A percentile compares a stretch with the other conserved stretches of the same genome.
These are phyloP conservation scores for Scopulariopsis brevicaulis DNA, from an alignment of 2,329 filamentous ascomycete species.

Conservation along the genomic window DNA sequence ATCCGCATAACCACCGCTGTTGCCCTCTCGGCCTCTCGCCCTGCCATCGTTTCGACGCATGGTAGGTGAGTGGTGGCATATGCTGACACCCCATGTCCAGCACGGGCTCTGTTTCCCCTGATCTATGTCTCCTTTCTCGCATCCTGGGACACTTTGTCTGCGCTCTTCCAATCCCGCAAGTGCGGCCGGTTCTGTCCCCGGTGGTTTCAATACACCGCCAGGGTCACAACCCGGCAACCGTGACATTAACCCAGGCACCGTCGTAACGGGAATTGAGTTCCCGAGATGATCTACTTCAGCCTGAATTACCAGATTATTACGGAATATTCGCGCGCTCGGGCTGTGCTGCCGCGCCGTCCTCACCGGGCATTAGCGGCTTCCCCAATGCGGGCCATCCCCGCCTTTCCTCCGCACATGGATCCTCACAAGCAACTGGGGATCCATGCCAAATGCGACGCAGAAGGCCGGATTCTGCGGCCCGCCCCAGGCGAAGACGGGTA, in stretches of 20 bases:
- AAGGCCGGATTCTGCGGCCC: neutral
- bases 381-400: neutral
- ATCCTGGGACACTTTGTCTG: neutral
- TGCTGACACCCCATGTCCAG: too few relatives aligned
- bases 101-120: neutral
- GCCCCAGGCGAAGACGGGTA: neutral
- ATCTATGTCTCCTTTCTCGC: neutral
- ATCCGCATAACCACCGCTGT: neutral
- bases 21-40: neutral
- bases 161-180: neutral
- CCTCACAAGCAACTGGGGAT: neutral
- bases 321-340: too few relatives aligned
- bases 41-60: neutral
- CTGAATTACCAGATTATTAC: neutral
- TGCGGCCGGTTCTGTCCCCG: neutral
- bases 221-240: neutral
- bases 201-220: neutral
- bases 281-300: neutral
- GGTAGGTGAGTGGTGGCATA: too few relatives aligned
- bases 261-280: neutral
- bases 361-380: neutral
- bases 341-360: too few relatives aligned
- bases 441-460: neutral
- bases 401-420: neutral
- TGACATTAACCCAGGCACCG: neutral